phyloP scores from a whole-genome alignment of 106 monocot species.

The Dendrobium catenatum region DNA sequence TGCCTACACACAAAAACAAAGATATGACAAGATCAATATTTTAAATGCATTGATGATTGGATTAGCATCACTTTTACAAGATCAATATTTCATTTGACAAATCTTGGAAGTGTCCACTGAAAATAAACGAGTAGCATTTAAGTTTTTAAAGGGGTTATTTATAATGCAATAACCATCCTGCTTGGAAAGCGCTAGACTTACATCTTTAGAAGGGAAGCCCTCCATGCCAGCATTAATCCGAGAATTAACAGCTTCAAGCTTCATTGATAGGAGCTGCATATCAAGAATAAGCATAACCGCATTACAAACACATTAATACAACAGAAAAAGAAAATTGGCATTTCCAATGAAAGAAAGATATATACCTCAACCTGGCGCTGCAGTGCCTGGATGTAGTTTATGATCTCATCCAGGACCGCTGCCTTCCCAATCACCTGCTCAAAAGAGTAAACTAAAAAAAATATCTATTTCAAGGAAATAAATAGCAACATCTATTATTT shows the following conservation, averaged over 20 bases:
- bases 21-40: too few species aligned
- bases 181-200: slow-evolving; percentile 25
- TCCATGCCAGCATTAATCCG: slow-evolving; percentile 43
- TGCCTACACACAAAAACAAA: too few species aligned
- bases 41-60: too few species aligned
- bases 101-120: too few species aligned
- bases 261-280: slow-evolving; percentile 83
- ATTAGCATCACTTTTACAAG: too few species aligned
- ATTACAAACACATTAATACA: background rate
- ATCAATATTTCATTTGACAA: too few species aligned
- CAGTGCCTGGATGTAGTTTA: slow-evolving; percentile 70
- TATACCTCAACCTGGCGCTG: slow-evolving; percentile 75
- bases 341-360: background rate
- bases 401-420: slow-evolving; percentile 74
- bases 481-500: background rate
- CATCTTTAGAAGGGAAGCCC: slow-evolving; percentile 72
- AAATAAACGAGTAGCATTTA: too few species aligned
- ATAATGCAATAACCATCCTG: too few species aligned
- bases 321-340: background rate
- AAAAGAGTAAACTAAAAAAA: slow-evolving; percentile 1
- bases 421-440: slow-evolving; percentile 77
- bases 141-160: too few species aligned
- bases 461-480: too few species aligned
- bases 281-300: background rate
- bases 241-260: slow-evolving; percentile 88